Percentiles rank a stretch among this genome's conserved stretches.
phyloP scores from a whole-genome alignment of 805 yeast genomes.

The Cyberlindnera misumaiensis region DNA sequence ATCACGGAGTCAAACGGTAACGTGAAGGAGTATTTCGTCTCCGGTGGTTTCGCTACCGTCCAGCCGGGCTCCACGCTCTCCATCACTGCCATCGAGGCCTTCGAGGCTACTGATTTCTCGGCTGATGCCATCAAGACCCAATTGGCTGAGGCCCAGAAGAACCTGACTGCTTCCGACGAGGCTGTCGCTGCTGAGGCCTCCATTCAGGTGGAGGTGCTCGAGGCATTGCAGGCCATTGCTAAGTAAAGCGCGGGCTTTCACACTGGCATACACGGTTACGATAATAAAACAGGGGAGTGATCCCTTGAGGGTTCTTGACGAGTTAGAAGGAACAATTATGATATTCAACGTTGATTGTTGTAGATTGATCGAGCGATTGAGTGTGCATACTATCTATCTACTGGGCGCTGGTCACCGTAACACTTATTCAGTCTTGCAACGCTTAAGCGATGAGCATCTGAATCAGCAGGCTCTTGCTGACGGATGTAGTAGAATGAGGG shows the following conservation, averaged over 20 bases:
- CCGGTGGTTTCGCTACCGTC: constrained; percentile 96
- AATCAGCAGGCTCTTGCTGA: too few species aligned
- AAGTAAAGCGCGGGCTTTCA: constrained; percentile 35
- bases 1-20: constrained; percentile 72
- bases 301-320: too few species aligned
- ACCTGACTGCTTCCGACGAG: constrained; percentile 78
- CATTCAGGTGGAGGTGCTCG: constrained; percentile 92
- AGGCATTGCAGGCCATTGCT: constrained; percentile 82
- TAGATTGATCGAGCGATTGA: neutral
- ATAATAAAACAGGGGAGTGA: neutral
- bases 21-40: constrained; percentile 75
- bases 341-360: too few species aligned
- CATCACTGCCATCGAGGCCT: constrained; percentile 93
- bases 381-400: too few species aligned
- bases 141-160: constrained; percentile 91
- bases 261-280: neutral
- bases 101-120: constrained; percentile 82
- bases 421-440: too few species aligned
- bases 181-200: constrained; percentile 89
- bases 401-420: too few species aligned
- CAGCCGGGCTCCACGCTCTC: constrained; percentile 89
- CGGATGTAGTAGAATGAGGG: too few species aligned
- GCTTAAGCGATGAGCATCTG: too few species aligned
- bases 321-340: too few species aligned
- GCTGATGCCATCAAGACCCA: constrained; percentile 70